phyloP scores from a whole-genome alignment of 2,329 filamentous ascomycete genomes.

The Ascochyta pisi region DNA sequence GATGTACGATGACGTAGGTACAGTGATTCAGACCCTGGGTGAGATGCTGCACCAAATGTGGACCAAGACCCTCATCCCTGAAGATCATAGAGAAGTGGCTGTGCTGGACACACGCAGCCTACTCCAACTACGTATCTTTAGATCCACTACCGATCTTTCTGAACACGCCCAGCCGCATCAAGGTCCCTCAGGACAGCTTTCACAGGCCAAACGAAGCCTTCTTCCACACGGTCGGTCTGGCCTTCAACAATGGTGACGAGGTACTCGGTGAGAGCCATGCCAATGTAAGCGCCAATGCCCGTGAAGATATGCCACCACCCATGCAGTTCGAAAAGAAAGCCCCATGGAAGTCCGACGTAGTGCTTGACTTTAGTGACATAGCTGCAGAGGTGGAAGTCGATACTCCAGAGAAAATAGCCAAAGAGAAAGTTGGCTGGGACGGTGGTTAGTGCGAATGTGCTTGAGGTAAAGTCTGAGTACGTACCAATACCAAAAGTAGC shows the following conservation, averaged over 20 bases:
- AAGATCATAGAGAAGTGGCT: slow-evolving; percentile 1
- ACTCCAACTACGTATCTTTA: neutral
- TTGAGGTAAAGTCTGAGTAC: slow-evolving; percentile 19
- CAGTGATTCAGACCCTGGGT: neutral
- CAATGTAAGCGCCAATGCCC: slow-evolving; percentile 59
- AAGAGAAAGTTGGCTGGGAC: slow-evolving; percentile 54
- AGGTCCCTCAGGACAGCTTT: slow-evolving; percentile 39
- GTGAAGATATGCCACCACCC: slow-evolving; percentile 71
- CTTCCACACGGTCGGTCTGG: slow-evolving; percentile 33
- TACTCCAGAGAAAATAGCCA: slow-evolving; percentile 63
- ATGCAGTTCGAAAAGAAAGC: slow-evolving; percentile 64
- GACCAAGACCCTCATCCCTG: neutral
- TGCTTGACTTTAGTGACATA: slow-evolving; percentile 56
- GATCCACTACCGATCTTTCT: slow-evolving; percentile 1
- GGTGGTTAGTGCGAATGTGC: neutral
- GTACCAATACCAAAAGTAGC: slow-evolving; percentile 40
- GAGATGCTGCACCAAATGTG: neutral
- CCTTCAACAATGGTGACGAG: slow-evolving; percentile 44
- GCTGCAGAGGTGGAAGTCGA: slow-evolving; percentile 62
- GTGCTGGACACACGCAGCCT: neutral
- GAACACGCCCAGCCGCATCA: slow-evolving; percentile 20
- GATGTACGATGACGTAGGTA: neutral
- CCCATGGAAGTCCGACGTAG: slow-evolving; percentile 61
- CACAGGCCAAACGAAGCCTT: slow-evolving; percentile 49
- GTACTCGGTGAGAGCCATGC: slow-evolving; percentile 49